A percentile compares a stretch with the other conserved stretches of the same genome.
Evolutionary conservation across 495 filamentous ascomycete species (phyloP).

Genomic region (Lentithecium fluviatile): DNA sequence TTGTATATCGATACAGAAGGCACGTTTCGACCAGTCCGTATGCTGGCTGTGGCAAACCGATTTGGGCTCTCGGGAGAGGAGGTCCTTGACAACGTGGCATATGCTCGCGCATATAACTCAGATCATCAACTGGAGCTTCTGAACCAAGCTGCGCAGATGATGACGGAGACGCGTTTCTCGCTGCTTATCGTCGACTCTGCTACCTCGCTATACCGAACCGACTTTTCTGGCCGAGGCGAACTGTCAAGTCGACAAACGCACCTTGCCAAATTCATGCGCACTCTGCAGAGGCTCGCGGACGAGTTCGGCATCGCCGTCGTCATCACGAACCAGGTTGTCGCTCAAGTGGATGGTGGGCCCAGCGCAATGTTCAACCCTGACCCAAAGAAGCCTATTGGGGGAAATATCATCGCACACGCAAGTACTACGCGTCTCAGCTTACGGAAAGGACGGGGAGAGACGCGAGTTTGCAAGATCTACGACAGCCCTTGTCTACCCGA

Average conservation of each 20-base stretch:
- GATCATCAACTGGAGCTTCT: constrained; percentile 94
- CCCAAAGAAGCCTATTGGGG: constrained; percentile 97
- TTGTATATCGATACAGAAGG: constrained; percentile 99
- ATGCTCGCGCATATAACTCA: constrained; percentile 96
- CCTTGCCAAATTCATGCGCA: constrained; percentile 96
- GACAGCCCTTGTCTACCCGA: constrained; percentile 96
- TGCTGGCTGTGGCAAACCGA: constrained; percentile 86
- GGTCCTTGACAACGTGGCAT: constrained; percentile 96
- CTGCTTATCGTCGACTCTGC: constrained; percentile 93
- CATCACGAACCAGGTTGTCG: constrained; percentile 98
- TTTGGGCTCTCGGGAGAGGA: constrained; percentile 95
- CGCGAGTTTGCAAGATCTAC: constrained; percentile 96
- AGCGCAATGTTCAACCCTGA: constrained; percentile 98
- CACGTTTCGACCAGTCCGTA: constrained; percentile 89
- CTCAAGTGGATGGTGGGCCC: constrained; percentile 94
- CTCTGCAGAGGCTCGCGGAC: constrained; percentile 87
- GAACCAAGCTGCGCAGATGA: constrained; percentile 94
- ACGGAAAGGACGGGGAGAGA: constrained; percentile 94
- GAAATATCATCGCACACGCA: constrained; percentile 97
- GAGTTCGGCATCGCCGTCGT: constrained; percentile 98
- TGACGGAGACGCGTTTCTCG: constrained; percentile 98
- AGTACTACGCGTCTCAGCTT: constrained; percentile 86
- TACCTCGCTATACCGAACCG: constrained; percentile 90
- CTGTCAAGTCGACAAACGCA: constrained; percentile 86
- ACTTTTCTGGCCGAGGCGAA: constrained; percentile 93